Evolutionary conservation across 305 asterid genomes (phyloP).

Genomic region (Fraxinus dipetala): DNA sequence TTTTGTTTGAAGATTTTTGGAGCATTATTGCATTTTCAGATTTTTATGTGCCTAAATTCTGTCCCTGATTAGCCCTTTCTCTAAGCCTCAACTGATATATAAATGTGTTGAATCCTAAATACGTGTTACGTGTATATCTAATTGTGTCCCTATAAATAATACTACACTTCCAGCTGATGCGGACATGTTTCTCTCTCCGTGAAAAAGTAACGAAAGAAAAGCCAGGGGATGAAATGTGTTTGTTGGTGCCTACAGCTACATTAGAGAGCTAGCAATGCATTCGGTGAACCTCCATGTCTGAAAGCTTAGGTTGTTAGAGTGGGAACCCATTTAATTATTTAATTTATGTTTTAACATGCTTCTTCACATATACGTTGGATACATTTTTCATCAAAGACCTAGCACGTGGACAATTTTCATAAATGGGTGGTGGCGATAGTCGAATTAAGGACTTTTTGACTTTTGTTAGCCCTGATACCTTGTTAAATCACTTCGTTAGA

Average conservation of each 20-base stretch:
- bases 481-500: neutral
- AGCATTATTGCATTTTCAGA: neutral
- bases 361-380: neutral
- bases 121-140: neutral
- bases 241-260: neutral
- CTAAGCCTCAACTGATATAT: neutral
- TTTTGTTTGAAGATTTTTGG: neutral
- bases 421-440: neutral
- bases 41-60: neutral
- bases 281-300: neutral
- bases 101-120: neutral
- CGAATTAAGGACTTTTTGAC: neutral
- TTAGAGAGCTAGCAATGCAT: neutral
- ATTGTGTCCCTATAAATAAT: neutral
- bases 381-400: neutral
- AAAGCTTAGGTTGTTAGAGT: neutral
- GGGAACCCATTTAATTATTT: neutral
- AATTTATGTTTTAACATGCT: neutral
- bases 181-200: neutral
- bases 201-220: slow-evolving; percentile 13
- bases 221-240: neutral
- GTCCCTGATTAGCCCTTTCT: neutral
- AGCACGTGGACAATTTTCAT: neutral
- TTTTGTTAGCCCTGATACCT: neutral
- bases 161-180: slow-evolving; percentile 1